Conservation (phyloP, 352 stramenopile genomes). For the Phytophthora sp. region DNA sequence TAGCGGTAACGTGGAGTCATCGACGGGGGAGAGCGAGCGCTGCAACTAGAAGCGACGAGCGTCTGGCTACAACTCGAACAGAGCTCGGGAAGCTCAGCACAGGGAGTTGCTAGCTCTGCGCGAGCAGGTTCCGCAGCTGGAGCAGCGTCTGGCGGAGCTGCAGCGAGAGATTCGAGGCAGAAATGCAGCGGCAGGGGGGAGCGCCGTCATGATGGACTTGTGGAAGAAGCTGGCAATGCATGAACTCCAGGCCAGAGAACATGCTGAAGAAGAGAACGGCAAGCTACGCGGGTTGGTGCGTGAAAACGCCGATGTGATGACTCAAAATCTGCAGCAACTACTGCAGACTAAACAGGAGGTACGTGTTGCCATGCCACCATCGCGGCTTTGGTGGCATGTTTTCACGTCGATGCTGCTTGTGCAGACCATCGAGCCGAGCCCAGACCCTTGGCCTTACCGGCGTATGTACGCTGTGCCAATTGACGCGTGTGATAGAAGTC, state of each 20-base stretch:
- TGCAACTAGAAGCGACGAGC: constrained; percentile 22
- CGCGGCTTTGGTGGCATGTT: too few species aligned
- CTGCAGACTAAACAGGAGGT: constrained; percentile 6
- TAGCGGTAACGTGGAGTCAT: too few species aligned
- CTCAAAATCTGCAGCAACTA: constrained; percentile 10
- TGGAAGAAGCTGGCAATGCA: constrained; percentile 26
- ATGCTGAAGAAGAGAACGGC: constrained; percentile 28
- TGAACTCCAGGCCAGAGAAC: constrained; percentile 16
- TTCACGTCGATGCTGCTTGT: too few species aligned
- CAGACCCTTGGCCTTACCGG: constrained; percentile 17
- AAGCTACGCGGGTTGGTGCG: constrained; percentile 23
- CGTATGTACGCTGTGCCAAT: constrained; percentile 28
- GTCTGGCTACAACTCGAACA: constrained; percentile 34
- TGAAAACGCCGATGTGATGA: constrained; percentile 7
- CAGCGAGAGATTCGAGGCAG: neutral
- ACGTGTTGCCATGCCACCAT: neutral
- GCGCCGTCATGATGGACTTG: neutral
- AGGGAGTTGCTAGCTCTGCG: constrained; percentile 29
- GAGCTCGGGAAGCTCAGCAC: constrained; percentile 20
- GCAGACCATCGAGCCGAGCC: neutral
- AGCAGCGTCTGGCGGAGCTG: constrained; percentile 13
- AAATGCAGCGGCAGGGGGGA: neutral
- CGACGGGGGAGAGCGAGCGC: neutral
- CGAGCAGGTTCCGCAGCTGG: constrained; percentile 14
- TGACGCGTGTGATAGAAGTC: constrained; percentile 13